Conservation (phyloP, 2,329 filamentous ascomycete genomes). For the Botrytis medusae region DNA sequence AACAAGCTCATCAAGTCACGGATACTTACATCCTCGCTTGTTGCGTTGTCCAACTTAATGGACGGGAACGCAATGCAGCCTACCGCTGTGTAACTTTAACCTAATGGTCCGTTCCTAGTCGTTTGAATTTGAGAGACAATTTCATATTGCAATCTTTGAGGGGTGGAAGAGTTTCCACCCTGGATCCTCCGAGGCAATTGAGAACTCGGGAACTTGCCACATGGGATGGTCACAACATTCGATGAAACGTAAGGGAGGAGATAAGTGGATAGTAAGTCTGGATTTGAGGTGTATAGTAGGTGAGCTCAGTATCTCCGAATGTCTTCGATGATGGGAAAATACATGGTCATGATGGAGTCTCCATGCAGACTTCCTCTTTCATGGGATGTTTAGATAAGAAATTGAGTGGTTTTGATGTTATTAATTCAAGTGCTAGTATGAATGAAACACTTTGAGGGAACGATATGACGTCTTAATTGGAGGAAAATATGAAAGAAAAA, state of each 20-base stretch:
- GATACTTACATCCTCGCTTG: neutral
- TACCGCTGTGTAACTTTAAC: neutral
- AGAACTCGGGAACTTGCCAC: neutral
- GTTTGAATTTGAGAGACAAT: conserved; percentile 7
- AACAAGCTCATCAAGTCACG: conserved; percentile 18
- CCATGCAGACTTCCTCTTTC: conserved; percentile 4
- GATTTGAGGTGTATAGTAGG: neutral
- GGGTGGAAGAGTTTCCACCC: neutral
- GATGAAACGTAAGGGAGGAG: conserved; percentile 5
- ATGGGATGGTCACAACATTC: neutral
- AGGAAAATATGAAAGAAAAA: neutral
- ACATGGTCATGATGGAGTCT: conserved; percentile 5
- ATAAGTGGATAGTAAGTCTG: neutral
- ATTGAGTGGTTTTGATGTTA: neutral
- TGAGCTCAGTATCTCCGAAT: neutral
- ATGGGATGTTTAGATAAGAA: neutral
- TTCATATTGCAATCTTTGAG: conserved; percentile 4
- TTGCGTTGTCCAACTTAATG: conserved; percentile 3
- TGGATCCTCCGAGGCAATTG: neutral
- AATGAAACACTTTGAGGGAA: neutral
- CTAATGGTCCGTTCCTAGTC: neutral
- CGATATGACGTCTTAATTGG: neutral
- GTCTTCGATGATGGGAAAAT: conserved; percentile 1
- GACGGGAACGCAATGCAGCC: conserved; percentile 18
- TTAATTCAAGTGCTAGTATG: neutral